phyloP scores from a whole-genome alignment of 306 rosid species.

The Rosa multiflora region DNA sequence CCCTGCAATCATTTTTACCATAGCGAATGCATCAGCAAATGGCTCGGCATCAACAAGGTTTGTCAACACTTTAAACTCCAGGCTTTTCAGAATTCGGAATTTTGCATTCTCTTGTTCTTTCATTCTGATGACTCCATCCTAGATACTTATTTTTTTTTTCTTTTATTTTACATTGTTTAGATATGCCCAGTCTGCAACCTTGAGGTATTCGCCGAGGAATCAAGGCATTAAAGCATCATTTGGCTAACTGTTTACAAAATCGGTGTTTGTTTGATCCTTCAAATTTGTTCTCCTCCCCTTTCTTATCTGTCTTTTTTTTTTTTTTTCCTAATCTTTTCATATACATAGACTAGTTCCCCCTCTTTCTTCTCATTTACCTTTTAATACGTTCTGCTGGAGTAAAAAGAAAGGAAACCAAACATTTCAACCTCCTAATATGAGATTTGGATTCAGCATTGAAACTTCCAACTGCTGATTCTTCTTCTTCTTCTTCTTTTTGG shows the following conservation, averaged over 20 bases:
- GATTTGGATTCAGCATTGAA: neutral
- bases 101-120: neutral
- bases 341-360: conserved; percentile 10
- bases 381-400: neutral
- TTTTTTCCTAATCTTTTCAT: neutral
- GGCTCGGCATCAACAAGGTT: conserved; percentile 95
- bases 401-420: neutral
- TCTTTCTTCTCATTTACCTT: neutral
- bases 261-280: conserved; percentile 19
- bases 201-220: conserved; percentile 74
- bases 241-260: conserved; percentile 11
- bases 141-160: neutral
- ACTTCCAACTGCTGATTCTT: neutral
- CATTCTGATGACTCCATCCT: neutral
- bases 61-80: conserved; percentile 6
- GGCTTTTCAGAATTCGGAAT: conserved; percentile 1
- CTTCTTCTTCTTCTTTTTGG: neutral
- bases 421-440: conserved; percentile 3
- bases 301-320: neutral
- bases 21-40: conserved; percentile 77
- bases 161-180: conserved; percentile 35
- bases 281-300: conserved; percentile 1
- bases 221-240: conserved; percentile 33
- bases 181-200: conserved; percentile 91
- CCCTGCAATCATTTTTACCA: conserved; percentile 92